Base-by-base conservation (phyloP, 1,284 basidiomycete genomes). In the Cutaneotrichosporon sp. region DNA sequence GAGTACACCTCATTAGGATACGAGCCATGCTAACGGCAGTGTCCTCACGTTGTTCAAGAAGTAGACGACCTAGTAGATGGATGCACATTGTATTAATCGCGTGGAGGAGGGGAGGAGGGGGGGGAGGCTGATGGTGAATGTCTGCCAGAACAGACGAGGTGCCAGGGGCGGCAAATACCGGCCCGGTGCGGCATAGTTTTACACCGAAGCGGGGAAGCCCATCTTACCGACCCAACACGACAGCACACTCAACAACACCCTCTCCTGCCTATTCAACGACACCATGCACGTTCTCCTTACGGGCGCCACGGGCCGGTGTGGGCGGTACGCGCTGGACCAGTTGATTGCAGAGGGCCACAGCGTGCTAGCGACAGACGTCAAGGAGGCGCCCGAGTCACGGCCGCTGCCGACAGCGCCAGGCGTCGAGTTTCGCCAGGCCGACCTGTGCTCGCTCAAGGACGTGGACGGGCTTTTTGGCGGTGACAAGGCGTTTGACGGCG, bases 251-350 rank as follows among this genome's bases (percentile, higher is more conserved):
- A 30, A 30, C 26, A 5, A 30, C 26, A 30, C 26, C 10, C 26
- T 30, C 26, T 10, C 26, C 26, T 30, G 26, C 26, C 26, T 30
- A 30, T 30, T 10, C 5, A 30, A 5, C 26, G 26, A 30, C 26
- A 50, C 21, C 46, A 72, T 73, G 67, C 66, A 66, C 47, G 65
- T 76, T 57, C 65, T 75, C 47, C 52, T 76, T 18, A 72, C 74
- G 1, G 75, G 75, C 18, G 66, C 68, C 3, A 57, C 69, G 1
- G 75, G 75, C 21, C 44, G 49, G 1, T 52, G 70, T 22, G 72
- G 72, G 33, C 54, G 49, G 1, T 45, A 61, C 43, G 56, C 58
- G 7, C 54, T 67, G 10, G 12, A 43, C 5, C 56, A 63, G 35
- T 62, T 72, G 5, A 52, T 73, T 8, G 54, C 52, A 0, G 39